Evolutionary conservation across 2,329 filamentous ascomycete genomes (phyloP).

Genomic region (Diaporthe nobilis): DNA sequence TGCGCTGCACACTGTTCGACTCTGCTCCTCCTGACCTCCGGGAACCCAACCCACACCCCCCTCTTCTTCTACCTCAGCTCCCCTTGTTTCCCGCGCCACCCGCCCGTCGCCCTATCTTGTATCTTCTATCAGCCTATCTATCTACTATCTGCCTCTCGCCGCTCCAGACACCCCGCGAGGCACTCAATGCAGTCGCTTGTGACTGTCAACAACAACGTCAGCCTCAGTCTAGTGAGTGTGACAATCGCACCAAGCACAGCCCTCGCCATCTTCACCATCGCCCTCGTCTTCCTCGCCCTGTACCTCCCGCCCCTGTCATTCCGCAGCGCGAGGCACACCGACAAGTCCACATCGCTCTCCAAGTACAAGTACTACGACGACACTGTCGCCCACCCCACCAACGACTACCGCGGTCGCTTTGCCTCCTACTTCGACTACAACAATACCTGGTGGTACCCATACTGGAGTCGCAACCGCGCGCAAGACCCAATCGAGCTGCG

Average conservation of each 20-base stretch:
- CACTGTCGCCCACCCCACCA: background rate
- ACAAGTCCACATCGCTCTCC: slow-evolving; percentile 34
- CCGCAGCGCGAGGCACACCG: slow-evolving; percentile 29
- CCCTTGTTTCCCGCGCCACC: slow-evolving; percentile 32
- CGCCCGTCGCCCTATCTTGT: slow-evolving; percentile 27
- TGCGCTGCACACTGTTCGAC: slow-evolving; percentile 4
- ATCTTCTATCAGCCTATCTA: background rate
- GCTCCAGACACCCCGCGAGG: slow-evolving; percentile 10
- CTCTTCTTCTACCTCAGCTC: background rate
- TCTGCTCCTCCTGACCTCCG: background rate
- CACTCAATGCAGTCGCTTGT: slow-evolving; percentile 70
- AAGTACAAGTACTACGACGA: slow-evolving; percentile 25
- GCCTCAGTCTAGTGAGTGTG: slow-evolving; percentile 71
- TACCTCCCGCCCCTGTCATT: slow-evolving; percentile 56
- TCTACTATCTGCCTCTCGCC: background rate
- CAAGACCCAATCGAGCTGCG: slow-evolving; percentile 43
- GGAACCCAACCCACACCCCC: background rate
- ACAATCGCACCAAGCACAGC: slow-evolving; percentile 71
- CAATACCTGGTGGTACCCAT: slow-evolving; percentile 31
- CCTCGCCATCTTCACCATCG: slow-evolving; percentile 64
- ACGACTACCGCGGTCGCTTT: slow-evolving; percentile 28
- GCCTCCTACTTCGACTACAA: slow-evolving; percentile 34
- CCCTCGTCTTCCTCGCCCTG: slow-evolving; percentile 65
- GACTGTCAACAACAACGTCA: slow-evolving; percentile 73
- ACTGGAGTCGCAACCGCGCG: slow-evolving; percentile 37